phyloP scores from a whole-genome alignment of 1,284 basidiomycete genomes.

The Volvariella volvacea region DNA sequence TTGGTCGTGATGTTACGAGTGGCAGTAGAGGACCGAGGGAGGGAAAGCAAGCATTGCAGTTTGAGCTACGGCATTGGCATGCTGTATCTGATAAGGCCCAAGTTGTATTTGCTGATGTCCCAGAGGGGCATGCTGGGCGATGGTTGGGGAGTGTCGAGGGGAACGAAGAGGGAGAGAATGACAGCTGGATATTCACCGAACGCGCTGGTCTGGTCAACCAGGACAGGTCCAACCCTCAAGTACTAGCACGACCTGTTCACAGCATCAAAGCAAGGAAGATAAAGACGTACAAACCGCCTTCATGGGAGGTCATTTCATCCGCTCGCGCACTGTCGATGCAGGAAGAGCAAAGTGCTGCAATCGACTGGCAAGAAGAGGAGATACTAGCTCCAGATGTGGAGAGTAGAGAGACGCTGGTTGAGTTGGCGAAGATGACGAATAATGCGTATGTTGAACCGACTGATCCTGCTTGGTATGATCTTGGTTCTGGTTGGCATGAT shows the following conservation, averaged over 20 bases:
- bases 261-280: constrained; percentile 12
- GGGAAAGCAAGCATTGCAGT: constrained; percentile 25
- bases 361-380: constrained; percentile 57
- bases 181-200: not conserved
- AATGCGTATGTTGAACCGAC: constrained; percentile 76
- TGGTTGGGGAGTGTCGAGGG: not conserved
- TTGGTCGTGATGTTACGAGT: no score
- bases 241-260: not conserved
- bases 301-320: constrained; percentile 39
- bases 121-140: constrained; percentile 3
- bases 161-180: not conserved
- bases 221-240: not conserved
- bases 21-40: no score
- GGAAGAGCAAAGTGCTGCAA: constrained; percentile 34
- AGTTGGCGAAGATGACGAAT: constrained; percentile 91
- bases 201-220: not conserved
- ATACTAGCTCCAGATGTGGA: constrained; percentile 66
- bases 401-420: constrained; percentile 69
- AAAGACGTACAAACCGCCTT: constrained; percentile 42
- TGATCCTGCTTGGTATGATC: constrained; percentile 73
- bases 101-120: constrained; percentile 56
- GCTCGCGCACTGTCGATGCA: constrained; percentile 46
- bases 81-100: constrained; percentile 46
- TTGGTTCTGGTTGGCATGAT: constrained; percentile 57
- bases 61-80: constrained; percentile 65